These are phyloP conservation scores for Globisporangium parvum DNA, from an alignment of 352 stramenopile genomes.

Conservation along the genomic window DNA sequence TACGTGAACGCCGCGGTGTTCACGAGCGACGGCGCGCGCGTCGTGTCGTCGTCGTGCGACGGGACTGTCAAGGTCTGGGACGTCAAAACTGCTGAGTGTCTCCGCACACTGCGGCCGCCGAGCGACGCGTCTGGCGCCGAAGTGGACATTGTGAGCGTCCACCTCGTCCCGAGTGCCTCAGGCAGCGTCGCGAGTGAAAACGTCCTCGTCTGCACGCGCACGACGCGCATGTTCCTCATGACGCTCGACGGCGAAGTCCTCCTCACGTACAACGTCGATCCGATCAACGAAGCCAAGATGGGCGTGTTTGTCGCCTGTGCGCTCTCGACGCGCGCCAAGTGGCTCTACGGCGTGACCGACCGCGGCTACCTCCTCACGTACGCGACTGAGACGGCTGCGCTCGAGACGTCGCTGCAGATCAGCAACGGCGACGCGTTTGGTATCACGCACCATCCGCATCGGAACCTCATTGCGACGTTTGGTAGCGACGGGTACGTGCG, in stretches of 20 bases:
- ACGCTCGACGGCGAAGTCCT: slow-evolving; percentile 59
- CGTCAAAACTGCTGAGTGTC: slow-evolving; percentile 71
- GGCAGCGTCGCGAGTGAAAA: slow-evolving; percentile 28
- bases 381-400: slow-evolving; percentile 30
- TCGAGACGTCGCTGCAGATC: slow-evolving; percentile 81
- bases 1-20: slow-evolving; percentile 91
- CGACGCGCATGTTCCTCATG: slow-evolving; percentile 74
- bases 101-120: slow-evolving; percentile 69
- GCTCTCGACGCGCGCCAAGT: slow-evolving; percentile 77
- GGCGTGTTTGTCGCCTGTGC: slow-evolving; percentile 86
- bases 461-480: slow-evolving; percentile 88
- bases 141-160: slow-evolving; percentile 70
- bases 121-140: slow-evolving; percentile 44
- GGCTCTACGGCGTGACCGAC: slow-evolving; percentile 84
- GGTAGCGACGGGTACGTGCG: slow-evolving; percentile 79
- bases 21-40: slow-evolving; percentile 46
- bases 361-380: slow-evolving; percentile 82
- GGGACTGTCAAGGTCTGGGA: slow-evolving; percentile 91
- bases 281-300: slow-evolving; percentile 49
- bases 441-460: slow-evolving; percentile 81
- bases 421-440: slow-evolving; percentile 76
- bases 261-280: slow-evolving; percentile 58
- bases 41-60: slow-evolving; percentile 89
- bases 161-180: slow-evolving; percentile 48
- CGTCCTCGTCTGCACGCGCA: slow-evolving; percentile 86